Base-by-base conservation (phyloP, 106 monocot genomes). In the Dioscorea alata region DNA sequence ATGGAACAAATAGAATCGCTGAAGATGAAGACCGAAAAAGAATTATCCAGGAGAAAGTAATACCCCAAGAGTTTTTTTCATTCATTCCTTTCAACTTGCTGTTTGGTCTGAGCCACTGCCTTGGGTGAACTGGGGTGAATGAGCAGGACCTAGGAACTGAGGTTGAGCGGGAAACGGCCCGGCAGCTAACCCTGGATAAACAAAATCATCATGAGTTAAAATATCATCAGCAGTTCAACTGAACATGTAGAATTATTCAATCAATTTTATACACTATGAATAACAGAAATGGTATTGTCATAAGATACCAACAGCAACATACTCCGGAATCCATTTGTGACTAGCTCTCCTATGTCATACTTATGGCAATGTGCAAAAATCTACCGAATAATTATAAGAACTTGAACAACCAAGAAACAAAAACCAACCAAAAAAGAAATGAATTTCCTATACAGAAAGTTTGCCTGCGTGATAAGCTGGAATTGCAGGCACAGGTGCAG, bases 21-120 rank as follows among this genome's bases (percentile, higher is more conserved):
- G 23, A 58, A 68, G 23, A 42, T 33, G 19, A 14, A 62, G 15
- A 60, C 7, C 0, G 51, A 68, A 2, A 68, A 61, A 18, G 33
- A 16, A 16, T 13, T 31, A 21, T 12, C 1, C 6, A 34, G 33
- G 2, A 16, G 5, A 50, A 51, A 25, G 49, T 28, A 23, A 25
- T 62, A 83, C 86, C 90, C 84, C 76, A 66, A 73, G 60, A 76
- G 66, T 61, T 73, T 61, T 73, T 61, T 53, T 60, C 65, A 65
- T 70, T 60, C 73, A 19, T 22, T 79, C 75, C 68, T 67, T 59
- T 93, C 74, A 83, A 74, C 78, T 65, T 64, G 71, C 52, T 68
- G 78, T 74, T 79, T 77, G 88, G 33, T 88, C 88, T 53, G 92
- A 76, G 59, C 78, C 74, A 77, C 74, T 84, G n/a, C 83, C 85